Evolutionary conservation across 768 basidiomycete species (phyloP).

Genomic region (Phanerodontia chrysosporium): DNA sequence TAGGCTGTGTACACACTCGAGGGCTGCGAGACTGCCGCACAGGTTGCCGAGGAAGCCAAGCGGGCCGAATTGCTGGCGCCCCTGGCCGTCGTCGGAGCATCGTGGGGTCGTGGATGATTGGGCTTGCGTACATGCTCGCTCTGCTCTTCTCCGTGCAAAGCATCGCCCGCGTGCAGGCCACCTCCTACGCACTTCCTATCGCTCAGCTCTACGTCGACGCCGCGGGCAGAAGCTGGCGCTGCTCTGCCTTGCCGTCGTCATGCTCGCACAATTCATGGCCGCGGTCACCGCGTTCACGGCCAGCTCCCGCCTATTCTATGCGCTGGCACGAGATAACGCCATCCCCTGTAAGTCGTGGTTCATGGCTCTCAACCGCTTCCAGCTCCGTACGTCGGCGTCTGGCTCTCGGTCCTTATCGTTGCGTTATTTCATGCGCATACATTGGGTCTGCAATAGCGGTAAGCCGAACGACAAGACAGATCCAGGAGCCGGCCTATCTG

Average conservation of each 20-base stretch:
- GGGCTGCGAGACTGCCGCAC: conserved; percentile 62
- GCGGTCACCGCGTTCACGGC: conserved; percentile 56
- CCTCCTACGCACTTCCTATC: conserved; percentile 53
- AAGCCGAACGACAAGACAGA: conserved; percentile 17
- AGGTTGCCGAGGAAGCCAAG: conserved; percentile 56
- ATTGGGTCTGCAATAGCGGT: conserved; percentile 55
- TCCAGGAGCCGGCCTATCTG: background rate
- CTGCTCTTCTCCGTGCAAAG: conserved; percentile 55
- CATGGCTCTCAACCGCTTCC: conserved; percentile 47
- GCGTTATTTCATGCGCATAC: conserved; percentile 53
- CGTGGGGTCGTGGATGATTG: conserved; percentile 53
- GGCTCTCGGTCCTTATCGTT: conserved; percentile 49
- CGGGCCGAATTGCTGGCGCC: conserved; percentile 55
- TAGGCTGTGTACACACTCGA: conserved; percentile 58
- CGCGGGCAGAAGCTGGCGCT: conserved; percentile 40
- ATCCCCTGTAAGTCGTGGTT: conserved; percentile 43
- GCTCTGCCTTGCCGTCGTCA: conserved; percentile 47
- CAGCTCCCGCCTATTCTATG: conserved; percentile 53
- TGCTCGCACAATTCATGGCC: conserved; percentile 49
- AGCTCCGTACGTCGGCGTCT: conserved; percentile 53
- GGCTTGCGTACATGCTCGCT: conserved; percentile 53
- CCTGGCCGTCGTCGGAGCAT: conserved; percentile 54
- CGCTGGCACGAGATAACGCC: conserved; percentile 50
- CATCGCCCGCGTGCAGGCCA: conserved; percentile 44
- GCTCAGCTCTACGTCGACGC: conserved; percentile 56